Base-by-base conservation (phyloP, 2,329 filamentous ascomycete genomes). In the Aspergillus thermomutatus region DNA sequence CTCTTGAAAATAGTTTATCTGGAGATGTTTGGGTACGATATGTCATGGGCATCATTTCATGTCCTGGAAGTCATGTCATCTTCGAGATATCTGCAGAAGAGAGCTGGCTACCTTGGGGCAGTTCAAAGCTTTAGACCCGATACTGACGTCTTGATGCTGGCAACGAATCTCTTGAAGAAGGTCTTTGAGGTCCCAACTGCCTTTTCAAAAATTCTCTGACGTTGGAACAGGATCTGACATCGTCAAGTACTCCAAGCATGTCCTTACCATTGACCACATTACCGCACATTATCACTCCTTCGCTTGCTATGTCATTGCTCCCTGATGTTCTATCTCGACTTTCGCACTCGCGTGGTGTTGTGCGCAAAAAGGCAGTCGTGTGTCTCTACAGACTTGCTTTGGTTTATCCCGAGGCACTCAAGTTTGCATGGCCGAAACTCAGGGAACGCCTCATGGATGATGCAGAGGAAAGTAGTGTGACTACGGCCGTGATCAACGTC, bases 61-160 rank as follows among this genome's bases (percentile, higher is more conserved):
- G 93, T 97, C 52, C 87, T 99, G 49, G 94, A 99, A 78, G 94
- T 99, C 77, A 99, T 99, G 94, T 96, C 92, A 40, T 96, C 91
- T 41, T 82, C 89, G 49, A 97, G 97, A 73, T 96, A 96, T 74
- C 84, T 92, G 64, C 93, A 97, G 76, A 99, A 99, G 77, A 85
- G 93, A 63, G 91, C 97, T 47, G 94, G 93, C 56, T 99, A 99
- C 73, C 82, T 99, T 21, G 93, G 90, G 14, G 94, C 94, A 8
- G 92, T 96, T 28, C 94, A 99, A 80, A 97, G 89, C 79, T 99
- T 97, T 75, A 86, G 93, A 23, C 84, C 92, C 2, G 93, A 97
- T 68, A 99, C 94, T 2, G 94, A 99, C 72, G 94, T 99, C 52
- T 80, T 99, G 70, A 97, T 99, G 92, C 79, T 99, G 67, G 94